phyloP scores from a whole-genome alignment of 306 rosid genomes.

The Corylus americana region DNA sequence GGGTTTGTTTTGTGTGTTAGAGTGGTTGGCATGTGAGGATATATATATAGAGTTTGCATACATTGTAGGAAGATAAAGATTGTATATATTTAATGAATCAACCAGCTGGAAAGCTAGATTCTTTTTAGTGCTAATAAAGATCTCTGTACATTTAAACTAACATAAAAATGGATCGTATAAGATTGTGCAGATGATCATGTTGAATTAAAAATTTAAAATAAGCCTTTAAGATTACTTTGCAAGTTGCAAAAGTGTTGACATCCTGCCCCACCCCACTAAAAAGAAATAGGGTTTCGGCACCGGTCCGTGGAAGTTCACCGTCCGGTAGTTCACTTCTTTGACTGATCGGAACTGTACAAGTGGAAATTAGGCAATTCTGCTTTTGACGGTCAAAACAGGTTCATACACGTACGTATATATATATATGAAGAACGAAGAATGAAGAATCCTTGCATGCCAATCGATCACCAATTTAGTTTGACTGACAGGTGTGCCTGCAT shows the following conservation, averaged over 20 bases:
- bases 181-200: slow-evolving; percentile 42
- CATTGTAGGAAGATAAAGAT: background rate
- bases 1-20: slow-evolving; percentile 12
- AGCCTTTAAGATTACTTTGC: slow-evolving; percentile 18
- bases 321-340: no score
- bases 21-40: slow-evolving; percentile 1
- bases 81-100: background rate
- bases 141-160: slow-evolving; percentile 9
- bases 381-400: background rate
- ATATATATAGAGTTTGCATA: slow-evolving; percentile 19
- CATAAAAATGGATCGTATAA: slow-evolving; percentile 3
- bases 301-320: no score
- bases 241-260: no score
- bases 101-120: background rate
- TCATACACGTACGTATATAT: background rate
- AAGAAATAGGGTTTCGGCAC: no score
- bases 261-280: no score
- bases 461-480: no score
- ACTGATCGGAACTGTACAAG: no score
- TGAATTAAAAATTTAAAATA: slow-evolving; percentile 31
- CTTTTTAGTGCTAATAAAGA: slow-evolving; percentile 8
- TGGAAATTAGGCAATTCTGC: background rate
- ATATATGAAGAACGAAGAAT: no score
- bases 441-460: no score
- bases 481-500: no score